Conservation (phyloP, 345 rosid genomes). For the Conringia planisiliqua region DNA sequence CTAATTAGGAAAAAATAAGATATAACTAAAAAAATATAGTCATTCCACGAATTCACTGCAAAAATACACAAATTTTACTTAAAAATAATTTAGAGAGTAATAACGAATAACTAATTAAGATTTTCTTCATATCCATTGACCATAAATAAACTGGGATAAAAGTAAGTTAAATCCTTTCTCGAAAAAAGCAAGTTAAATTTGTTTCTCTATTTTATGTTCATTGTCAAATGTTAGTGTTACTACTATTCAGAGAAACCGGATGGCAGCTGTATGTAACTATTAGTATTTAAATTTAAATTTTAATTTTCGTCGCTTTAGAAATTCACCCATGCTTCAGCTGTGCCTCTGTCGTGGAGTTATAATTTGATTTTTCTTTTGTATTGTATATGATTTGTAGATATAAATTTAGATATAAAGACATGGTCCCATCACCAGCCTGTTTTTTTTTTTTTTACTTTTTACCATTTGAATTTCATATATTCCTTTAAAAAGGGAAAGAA, state of each 20-base stretch:
- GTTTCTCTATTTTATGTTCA: background rate
- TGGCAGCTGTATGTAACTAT: constrained; percentile 32
- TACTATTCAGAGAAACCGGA: background rate
- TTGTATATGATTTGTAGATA: background rate
- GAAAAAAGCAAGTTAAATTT: no score
- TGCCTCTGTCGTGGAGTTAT: constrained; percentile 26
- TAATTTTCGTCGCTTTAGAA: constrained; percentile 5
- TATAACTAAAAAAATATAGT: background rate
- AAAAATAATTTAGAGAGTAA: no score
- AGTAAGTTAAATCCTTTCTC: no score
- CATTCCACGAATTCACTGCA: background rate
- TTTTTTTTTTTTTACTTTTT: constrained; percentile 9
- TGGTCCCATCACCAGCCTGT: constrained; percentile 37
- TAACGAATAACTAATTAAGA: no score
- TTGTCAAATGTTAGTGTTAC: background rate
- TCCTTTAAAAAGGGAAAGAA: background rate
- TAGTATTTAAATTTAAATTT: background rate
- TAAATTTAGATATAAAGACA: background rate
- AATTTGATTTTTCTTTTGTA: background rate
- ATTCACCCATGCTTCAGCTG: constrained; percentile 29
- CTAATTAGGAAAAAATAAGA: background rate
- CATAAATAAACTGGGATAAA: no score
- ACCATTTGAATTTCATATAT: background rate
- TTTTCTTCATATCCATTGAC: no score
- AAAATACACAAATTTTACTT: no score